phyloP scores from a whole-genome alignment of 2,329 filamentous ascomycete species.

The Fusarium temperatum region DNA sequence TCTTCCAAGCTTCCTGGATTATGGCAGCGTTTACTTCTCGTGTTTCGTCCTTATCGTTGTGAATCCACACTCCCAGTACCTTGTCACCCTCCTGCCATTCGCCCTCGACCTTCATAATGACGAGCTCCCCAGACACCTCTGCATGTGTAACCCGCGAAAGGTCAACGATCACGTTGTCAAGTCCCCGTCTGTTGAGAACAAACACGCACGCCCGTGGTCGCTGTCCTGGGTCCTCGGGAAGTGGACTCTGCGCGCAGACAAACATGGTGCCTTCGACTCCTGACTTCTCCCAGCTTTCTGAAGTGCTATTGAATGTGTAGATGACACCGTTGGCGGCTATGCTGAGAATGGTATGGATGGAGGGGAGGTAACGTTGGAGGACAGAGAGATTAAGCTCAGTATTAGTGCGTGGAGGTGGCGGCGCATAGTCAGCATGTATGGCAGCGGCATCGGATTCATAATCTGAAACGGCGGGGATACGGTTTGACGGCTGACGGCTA shows the following conservation, averaged over 20 bases:
- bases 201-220: constrained; percentile 67
- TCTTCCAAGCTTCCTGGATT: constrained; percentile 56
- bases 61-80: constrained; percentile 65
- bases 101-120: constrained; percentile 57
- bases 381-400: constrained; percentile 89
- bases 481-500: constrained; percentile 53
- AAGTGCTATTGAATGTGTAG: constrained; percentile 76
- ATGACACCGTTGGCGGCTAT: constrained; percentile 88
- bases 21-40: constrained; percentile 52
- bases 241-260: constrained; percentile 72
- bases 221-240: constrained; percentile 47
- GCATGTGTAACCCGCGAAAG: constrained; percentile 69
- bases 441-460: constrained; percentile 72
- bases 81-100: constrained; percentile 49
- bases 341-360: constrained; percentile 76
- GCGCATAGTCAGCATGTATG: constrained; percentile 51
- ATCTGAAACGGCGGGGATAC: constrained; percentile 60
- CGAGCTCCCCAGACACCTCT: constrained; percentile 67
- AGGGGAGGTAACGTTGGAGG: constrained; percentile 81
- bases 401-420: constrained; percentile 72
- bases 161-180: constrained; percentile 76
- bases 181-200: constrained; percentile 75
- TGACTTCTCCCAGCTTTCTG: constrained; percentile 82
- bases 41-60: constrained; percentile 59
- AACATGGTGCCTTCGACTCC: constrained; percentile 90